Conservation (phyloP, 306 rosid genomes). For the Glycyrrhiza uralensis region DNA sequence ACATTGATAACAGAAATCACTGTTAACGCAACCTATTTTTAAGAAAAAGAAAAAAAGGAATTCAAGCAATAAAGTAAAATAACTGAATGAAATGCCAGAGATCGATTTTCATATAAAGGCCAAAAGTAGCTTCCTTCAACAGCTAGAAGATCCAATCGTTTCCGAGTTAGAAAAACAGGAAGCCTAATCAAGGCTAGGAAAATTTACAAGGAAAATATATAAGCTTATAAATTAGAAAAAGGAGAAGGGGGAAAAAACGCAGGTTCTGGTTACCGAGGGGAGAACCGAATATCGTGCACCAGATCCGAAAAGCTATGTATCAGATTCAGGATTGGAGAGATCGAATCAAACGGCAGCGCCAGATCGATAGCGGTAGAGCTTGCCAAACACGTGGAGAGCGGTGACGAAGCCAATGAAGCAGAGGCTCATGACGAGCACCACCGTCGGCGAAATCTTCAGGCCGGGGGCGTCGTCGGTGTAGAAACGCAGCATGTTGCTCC, state of each 20-base stretch:
- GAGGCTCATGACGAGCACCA: constrained; percentile 85
- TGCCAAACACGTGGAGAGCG: constrained; percentile 88
- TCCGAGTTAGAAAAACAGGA: constrained; percentile 12
- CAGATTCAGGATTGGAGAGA: not conserved
- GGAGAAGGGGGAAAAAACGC: not conserved
- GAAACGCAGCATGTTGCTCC: constrained; percentile 79
- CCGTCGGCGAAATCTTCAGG: constrained; percentile 78
- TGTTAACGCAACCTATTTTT: not conserved
- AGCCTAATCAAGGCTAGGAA: constrained; percentile 12
- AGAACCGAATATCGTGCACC: not conserved
- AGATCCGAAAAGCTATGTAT: not conserved
- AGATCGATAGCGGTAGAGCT: constrained; percentile 44
- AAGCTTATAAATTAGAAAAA: not conserved
- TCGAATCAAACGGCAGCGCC: constrained; percentile 42
- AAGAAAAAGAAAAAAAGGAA: too few relatives aligned
- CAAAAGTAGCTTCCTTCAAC: constrained; percentile 20
- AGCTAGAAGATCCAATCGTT: constrained; percentile 17
- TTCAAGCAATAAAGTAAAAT: not conserved
- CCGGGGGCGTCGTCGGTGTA: constrained; percentile 94
- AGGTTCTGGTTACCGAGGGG: not conserved
- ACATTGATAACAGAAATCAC: not conserved
- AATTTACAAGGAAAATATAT: constrained; percentile 32
- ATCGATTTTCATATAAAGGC: constrained; percentile 13
- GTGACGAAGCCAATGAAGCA: constrained; percentile 93
- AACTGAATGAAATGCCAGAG: not conserved